Evolutionary conservation across 1,284 basidiomycete genomes (phyloP).

Genomic region (Fomitopsis schrenkii): DNA sequence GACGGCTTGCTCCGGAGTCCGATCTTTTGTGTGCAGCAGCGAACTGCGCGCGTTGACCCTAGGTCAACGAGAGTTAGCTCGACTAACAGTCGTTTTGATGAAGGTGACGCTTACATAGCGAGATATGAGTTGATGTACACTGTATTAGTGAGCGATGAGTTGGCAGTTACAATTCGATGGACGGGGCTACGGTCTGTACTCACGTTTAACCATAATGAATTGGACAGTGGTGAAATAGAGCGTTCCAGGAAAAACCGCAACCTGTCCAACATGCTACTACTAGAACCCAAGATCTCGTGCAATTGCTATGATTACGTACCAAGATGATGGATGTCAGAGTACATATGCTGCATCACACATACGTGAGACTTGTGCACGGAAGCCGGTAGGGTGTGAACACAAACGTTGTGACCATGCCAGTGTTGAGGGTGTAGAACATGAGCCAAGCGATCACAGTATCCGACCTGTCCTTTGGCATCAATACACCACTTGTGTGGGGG

Average conservation of each 20-base stretch:
- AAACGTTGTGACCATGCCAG: not conserved
- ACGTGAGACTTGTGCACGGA: not conserved
- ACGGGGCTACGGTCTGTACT: too few relatives aligned
- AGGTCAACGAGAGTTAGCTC: not conserved
- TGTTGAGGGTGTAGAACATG: not conserved
- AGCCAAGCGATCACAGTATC: not conserved
- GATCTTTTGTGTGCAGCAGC: too few relatives aligned
- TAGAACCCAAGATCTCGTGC: too few relatives aligned
- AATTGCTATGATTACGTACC: not conserved
- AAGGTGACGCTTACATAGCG: too few relatives aligned
- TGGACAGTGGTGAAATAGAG: too few relatives aligned
- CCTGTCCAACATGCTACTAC: not conserved
- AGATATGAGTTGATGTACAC: too few relatives aligned
- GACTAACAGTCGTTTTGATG: not conserved
- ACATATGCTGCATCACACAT: not conserved
- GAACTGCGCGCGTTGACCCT: too few relatives aligned
- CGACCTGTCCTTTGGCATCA: not conserved
- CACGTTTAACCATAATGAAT: not conserved
- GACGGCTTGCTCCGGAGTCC: too few relatives aligned
- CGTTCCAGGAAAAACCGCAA: not conserved
- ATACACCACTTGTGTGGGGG: not conserved
- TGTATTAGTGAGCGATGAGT: too few relatives aligned
- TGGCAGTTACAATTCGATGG: too few relatives aligned
- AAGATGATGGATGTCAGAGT: not conserved
- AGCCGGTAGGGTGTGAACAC: not conserved